phyloP scores from a whole-genome alignment of 495 filamentous ascomycete species.

The Podospora pseudocomata region DNA sequence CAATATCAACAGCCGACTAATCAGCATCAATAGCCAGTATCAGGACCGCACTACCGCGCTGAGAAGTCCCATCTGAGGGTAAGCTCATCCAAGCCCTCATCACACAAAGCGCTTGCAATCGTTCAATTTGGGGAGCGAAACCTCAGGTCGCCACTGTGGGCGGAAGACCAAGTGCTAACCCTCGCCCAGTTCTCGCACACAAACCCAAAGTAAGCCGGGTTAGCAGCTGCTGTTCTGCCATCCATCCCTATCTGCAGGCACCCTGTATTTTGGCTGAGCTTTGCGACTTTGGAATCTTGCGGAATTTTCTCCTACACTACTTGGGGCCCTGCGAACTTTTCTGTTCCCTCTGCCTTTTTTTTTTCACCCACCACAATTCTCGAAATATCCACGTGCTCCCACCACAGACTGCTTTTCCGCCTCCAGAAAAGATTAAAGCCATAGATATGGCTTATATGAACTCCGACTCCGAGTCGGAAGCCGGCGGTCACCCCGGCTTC shows the following conservation, averaged over 20 bases:
- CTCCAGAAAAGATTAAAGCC: too few species aligned
- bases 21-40: background rate
- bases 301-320: background rate
- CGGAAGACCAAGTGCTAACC: background rate
- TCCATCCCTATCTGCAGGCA: too few species aligned
- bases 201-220: background rate
- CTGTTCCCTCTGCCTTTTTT: background rate
- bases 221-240: background rate
- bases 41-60: background rate
- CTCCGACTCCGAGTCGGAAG: background rate
- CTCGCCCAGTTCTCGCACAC: background rate
- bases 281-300: background rate
- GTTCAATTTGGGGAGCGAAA: background rate
- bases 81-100: background rate
- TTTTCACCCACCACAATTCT: background rate
- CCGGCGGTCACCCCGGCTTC: background rate
- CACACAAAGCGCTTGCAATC: background rate
- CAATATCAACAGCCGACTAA: background rate
- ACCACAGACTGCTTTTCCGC: too few species aligned
- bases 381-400: background rate
- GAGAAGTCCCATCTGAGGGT: background rate
- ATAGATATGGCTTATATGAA: background rate
- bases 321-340: background rate
- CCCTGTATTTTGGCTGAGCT: background rate
- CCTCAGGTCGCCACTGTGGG: too few species aligned